phyloP scores from a whole-genome alignment of 768 basidiomycete genomes.

The Boletus reticuloceps region DNA sequence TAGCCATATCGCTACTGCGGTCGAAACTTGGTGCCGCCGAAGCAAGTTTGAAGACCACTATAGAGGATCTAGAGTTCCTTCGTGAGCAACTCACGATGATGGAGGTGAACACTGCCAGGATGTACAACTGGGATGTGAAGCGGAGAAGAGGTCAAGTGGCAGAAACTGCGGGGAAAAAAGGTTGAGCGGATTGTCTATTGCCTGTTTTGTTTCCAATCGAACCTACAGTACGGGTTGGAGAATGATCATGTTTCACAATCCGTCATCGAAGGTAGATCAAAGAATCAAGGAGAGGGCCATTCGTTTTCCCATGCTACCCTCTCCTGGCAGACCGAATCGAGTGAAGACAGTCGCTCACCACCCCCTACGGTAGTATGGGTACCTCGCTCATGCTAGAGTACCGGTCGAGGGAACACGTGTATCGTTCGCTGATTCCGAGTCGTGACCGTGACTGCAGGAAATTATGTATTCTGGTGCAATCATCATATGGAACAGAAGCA shows the following conservation, averaged over 20 bases:
- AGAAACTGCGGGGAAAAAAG: constrained; percentile 22
- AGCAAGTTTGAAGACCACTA: constrained; percentile 57
- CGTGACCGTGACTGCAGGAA: no score
- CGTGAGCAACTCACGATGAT: constrained; percentile 95
- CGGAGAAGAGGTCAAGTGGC: constrained; percentile 57
- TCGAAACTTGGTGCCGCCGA: constrained; percentile 76
- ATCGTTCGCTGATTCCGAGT: no score
- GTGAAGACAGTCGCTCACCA: no score
- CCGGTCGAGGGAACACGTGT: no score
- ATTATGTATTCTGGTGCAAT: no score
- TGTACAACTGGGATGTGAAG: constrained; percentile 97
- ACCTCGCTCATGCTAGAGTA: no score
- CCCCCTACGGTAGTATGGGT: no score
- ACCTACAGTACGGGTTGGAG: not conserved
- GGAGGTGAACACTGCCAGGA: constrained; percentile 93
- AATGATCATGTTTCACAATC: not conserved
- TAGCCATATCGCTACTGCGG: constrained; percentile 70
- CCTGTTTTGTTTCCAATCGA: not conserved
- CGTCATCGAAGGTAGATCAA: no score
- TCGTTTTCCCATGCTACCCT: no score
- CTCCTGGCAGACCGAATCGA: no score
- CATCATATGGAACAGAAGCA: no score
- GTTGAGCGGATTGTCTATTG: constrained; percentile 4
- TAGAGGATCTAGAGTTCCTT: constrained; percentile 90
- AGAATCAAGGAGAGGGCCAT: no score